A percentile compares a stretch with the other conserved stretches of the same genome.
These are phyloP conservation scores for Bauhinia variegata DNA, from an alignment of 306 rosid genomes.

Conservation along the genomic window DNA sequence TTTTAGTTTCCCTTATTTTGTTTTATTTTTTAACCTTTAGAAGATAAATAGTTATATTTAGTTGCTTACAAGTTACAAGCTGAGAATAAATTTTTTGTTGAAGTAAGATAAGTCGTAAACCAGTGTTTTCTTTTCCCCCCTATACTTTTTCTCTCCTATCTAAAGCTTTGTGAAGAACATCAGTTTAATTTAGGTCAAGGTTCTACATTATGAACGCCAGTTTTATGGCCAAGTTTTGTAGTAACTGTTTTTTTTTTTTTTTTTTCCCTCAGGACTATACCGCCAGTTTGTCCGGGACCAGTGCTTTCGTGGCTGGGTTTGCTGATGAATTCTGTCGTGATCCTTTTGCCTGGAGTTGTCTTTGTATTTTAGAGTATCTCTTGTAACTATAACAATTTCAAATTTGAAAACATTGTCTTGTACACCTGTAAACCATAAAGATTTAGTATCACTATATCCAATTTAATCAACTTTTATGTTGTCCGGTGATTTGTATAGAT, in stretches of 20 bases:
- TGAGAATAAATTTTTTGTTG: conserved; percentile 20
- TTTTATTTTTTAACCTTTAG: neutral
- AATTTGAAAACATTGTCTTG: conserved; percentile 44
- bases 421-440: conserved; percentile 50
- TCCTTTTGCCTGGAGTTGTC: conserved; percentile 42
- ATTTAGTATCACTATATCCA: conserved; percentile 30
- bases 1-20: conserved; percentile 2
- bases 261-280: conserved; percentile 34
- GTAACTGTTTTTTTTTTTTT: conserved; percentile 27
- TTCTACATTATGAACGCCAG: neutral
- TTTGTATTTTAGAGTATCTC: conserved; percentile 47
- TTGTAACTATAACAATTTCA: conserved; percentile 50
- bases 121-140: conserved; percentile 1
- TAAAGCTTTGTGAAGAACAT: neutral
- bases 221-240: neutral
- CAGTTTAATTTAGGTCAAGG: conserved; percentile 18
- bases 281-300: conserved; percentile 38
- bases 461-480: conserved; percentile 36
- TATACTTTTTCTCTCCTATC: neutral
- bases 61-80: neutral
- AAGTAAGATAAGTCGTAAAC: conserved; percentile 17
- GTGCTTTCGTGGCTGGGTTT: conserved; percentile 45
- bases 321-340: conserved; percentile 30
- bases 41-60: neutral
- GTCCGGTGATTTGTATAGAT: conserved; percentile 40